These are phyloP conservation scores for Gastrolobium villosum DNA, from an alignment of 306 rosid genomes.

Conservation along the genomic window DNA sequence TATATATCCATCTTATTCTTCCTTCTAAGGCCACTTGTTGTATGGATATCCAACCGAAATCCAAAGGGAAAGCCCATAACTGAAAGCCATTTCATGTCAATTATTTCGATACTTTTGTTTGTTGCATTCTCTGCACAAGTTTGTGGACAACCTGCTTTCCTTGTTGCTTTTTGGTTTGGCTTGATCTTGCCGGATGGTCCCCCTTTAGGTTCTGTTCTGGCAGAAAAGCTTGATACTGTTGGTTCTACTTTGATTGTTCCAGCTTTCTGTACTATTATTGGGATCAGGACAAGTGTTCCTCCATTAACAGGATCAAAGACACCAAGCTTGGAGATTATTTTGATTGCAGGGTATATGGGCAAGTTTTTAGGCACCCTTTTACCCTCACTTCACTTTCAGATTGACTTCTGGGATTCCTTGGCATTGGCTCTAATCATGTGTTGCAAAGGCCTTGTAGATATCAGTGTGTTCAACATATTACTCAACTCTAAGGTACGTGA, in stretches of 20 bases:
- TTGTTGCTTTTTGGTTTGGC: slow-evolving; percentile 38
- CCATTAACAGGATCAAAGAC: neutral
- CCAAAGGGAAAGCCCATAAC: slow-evolving; percentile 37
- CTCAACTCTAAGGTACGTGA: slow-evolving; percentile 1
- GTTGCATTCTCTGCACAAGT: slow-evolving; percentile 15
- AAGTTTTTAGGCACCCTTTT: slow-evolving; percentile 47
- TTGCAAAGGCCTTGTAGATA: slow-evolving; percentile 50
- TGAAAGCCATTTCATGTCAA: slow-evolving; percentile 21
- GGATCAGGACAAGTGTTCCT: slow-evolving; percentile 29
- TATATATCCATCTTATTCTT: slow-evolving; percentile 27
- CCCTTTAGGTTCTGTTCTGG: slow-evolving; percentile 45
- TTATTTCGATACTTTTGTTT: slow-evolving; percentile 35
- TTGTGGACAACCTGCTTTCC: slow-evolving; percentile 37
- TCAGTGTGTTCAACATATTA: neutral
- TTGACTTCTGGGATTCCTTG: slow-evolving; percentile 46
- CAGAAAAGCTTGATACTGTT: slow-evolving; percentile 41
- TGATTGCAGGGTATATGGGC: slow-evolving; percentile 26
- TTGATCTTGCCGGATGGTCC: slow-evolving; percentile 45
- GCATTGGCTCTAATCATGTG: slow-evolving; percentile 51
- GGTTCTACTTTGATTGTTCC: slow-evolving; percentile 48
- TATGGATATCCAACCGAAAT: slow-evolving; percentile 44
- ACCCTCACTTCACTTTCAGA: slow-evolving; percentile 40
- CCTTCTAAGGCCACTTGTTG: slow-evolving; percentile 41
- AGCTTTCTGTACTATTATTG: slow-evolving; percentile 42
- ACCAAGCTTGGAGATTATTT: neutral